These are phyloP conservation scores for Haberlea rhodopensis DNA, from an alignment of 257 asterid species.

Conservation along the genomic window DNA sequence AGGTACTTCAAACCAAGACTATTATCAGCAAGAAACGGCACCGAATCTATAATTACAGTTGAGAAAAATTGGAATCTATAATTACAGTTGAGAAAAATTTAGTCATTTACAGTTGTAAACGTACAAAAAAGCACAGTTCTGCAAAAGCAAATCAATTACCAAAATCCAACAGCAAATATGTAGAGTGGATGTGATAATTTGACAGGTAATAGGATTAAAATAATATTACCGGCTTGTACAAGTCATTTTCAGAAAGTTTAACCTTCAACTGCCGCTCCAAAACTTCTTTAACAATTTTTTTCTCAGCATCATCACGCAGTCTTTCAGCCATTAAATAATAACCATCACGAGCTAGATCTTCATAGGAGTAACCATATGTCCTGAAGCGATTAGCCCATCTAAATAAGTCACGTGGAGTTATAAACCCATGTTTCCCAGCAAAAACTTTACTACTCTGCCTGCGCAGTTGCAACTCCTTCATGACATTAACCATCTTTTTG, in stretches of 20 bases:
- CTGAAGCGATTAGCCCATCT: slow-evolving; percentile 89
- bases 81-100: not conserved
- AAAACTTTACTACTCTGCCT: slow-evolving; percentile 86
- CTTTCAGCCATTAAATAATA: slow-evolving; percentile 90
- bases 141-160: not conserved
- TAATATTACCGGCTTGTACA: slow-evolving; percentile 71
- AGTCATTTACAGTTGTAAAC: not conserved
- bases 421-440: slow-evolving; percentile 98
- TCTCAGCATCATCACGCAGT: slow-evolving; percentile 75
- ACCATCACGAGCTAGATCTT: slow-evolving; percentile 86
- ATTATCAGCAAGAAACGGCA: not conserved
- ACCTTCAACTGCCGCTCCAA: slow-evolving; percentile 56
- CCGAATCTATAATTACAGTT: not conserved
- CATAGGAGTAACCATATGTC: slow-evolving; percentile 49
- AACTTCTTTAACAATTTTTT: slow-evolving; percentile 61
- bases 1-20: not conserved
- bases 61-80: not conserved
- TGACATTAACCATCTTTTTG: slow-evolving; percentile 73
- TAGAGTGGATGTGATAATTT: not conserved
- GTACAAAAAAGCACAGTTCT: not conserved
- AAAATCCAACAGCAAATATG: not conserved
- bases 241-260: slow-evolving; percentile 45
- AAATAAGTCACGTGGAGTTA: slow-evolving; percentile 95
- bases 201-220: slow-evolving; percentile 2
- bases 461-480: slow-evolving; percentile 86